Base-by-base conservation (phyloP, 805 yeast genomes). In the Monosporozyma unispora region DNA sequence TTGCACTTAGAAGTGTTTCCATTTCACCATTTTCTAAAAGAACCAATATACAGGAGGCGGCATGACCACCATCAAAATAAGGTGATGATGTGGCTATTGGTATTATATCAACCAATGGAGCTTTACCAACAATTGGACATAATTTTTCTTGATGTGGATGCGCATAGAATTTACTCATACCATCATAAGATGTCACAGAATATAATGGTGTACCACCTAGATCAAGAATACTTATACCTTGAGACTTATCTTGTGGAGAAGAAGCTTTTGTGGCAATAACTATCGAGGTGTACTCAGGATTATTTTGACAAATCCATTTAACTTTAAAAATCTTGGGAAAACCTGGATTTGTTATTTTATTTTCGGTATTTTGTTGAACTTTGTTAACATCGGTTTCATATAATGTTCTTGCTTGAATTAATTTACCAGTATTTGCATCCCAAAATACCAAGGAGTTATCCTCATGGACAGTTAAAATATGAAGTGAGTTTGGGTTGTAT, bases 401-500 rank as follows among this genome's bases (percentile, higher is more conserved):
- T 4, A 84, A 52, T 1, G 86, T 76, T 56, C 97, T 76, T 0
- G 96, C 93, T 48, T 81, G 81, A 12, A 93, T 70, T 42, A 80
- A 67, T 14, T 79, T 78, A 0, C 95, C 96, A 35, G 81, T 81
- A 29, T 80, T 75, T 1, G 87, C 84, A 65, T 93, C 99, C 97
- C 98, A 93, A 61, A 93, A 93, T 1, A 80, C 96, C 35, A 93
- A 59, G 0, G 95, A 78, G 48, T 91, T 91, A 60, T 90, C 96
- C 21, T 72, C 81, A 64, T 91, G 95, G 2, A 80, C 76, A 0
- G 96, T 82, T 19, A 86, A 75, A 3, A 87, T 69, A 61, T 90
- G 95, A 43, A 89, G 75, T 0, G 98, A 96, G 61, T 88, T 88
- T 2, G 99, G 99, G 65, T 91, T 97, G 79, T 87, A 93, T 31